Evolutionary conservation across 257 asterid species (phyloP), one percentile per base, ranked within the genome.

Genomic region (Nyctanthes arbortristis): DNA sequence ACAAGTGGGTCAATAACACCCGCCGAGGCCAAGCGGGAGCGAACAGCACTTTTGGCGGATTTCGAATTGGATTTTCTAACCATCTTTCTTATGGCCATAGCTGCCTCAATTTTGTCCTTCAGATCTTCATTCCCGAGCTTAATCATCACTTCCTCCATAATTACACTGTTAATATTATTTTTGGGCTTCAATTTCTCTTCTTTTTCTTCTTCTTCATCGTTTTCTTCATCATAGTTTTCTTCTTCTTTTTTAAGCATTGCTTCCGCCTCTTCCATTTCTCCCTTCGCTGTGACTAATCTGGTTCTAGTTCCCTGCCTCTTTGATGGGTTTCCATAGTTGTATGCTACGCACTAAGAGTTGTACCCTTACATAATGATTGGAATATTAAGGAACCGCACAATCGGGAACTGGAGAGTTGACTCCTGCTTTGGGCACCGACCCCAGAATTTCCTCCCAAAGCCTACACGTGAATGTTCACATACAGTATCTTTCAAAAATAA

Each of bases 1-100:
- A 92, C 87, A 47, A 92, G 93, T 63, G 97, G 97, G 73, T 88
- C 89, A 67, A 92, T 86, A 43, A 84, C 96, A 22, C 97, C 96
- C 65, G 96, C 89, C 31, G 93, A 88, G 37, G 96, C 93, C 71
- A 89, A 82, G 63, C 87, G 83, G 67, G 84, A 76, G 61, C 97
- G 97, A 45, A 85, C 79, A 64, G 81, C 80, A 61, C 88, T 69
- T 82, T 87, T 89, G 58, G 92, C 29, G 31, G 83, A 87, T 54
- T 66, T 80, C 31, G 87, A 70, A 39, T 68, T 79, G 52, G 93
- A 85, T 67, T 81, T 87, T 80, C 97, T 74, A 7, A 89, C 96
- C 54, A 92, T 73, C 84, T 79, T 83, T 69, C 96, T 69, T 3
- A 92, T 81, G 64, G 88, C 97, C 71, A 79, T 87, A 40, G 97